A percentile compares a stretch with the other conserved stretches of the same genome.
phyloP scores from a whole-genome alignment of 805 yeast genomes.

The Lachancea quebecensis region DNA sequence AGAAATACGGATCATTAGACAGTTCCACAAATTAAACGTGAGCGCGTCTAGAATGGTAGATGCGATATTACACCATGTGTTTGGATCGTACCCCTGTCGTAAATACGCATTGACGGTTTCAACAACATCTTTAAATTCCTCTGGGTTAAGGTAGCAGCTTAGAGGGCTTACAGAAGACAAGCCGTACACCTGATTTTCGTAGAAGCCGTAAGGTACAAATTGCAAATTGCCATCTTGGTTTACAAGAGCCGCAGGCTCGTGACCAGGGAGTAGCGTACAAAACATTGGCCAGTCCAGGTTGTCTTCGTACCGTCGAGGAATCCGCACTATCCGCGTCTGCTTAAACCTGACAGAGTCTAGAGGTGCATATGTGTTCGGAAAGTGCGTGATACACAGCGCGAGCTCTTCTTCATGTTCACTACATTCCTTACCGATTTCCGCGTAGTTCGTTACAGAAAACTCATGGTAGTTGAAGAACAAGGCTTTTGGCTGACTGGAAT shows the following conservation, averaged over 20 bases:
- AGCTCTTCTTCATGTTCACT: constrained; percentile 27
- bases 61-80: constrained; percentile 34
- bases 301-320: constrained; percentile 46
- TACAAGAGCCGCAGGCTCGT: constrained; percentile 54
- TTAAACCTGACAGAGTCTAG: constrained; percentile 25
- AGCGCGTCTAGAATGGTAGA: constrained; percentile 34
- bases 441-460: constrained; percentile 36
- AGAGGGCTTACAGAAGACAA: constrained; percentile 47
- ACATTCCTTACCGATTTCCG: constrained; percentile 9
- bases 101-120: constrained; percentile 38
- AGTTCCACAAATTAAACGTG: constrained; percentile 38
- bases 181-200: constrained; percentile 44
- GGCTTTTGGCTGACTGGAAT: constrained; percentile 14
- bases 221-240: constrained; percentile 7
- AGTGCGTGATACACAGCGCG: constrained; percentile 52
- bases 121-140: constrained; percentile 40
- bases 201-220: constrained; percentile 36
- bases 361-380: constrained; percentile 49
- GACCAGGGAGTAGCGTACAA: constrained; percentile 49
- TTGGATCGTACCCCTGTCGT: constrained; percentile 36
- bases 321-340: constrained; percentile 52
- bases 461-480: constrained; percentile 67
- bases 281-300: constrained; percentile 45
- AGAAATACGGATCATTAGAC: constrained; percentile 10
- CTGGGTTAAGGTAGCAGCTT: constrained; percentile 29